These are phyloP conservation scores for Manihot esculenta DNA, from an alignment of 441 rosid species.

Conservation along the genomic window DNA sequence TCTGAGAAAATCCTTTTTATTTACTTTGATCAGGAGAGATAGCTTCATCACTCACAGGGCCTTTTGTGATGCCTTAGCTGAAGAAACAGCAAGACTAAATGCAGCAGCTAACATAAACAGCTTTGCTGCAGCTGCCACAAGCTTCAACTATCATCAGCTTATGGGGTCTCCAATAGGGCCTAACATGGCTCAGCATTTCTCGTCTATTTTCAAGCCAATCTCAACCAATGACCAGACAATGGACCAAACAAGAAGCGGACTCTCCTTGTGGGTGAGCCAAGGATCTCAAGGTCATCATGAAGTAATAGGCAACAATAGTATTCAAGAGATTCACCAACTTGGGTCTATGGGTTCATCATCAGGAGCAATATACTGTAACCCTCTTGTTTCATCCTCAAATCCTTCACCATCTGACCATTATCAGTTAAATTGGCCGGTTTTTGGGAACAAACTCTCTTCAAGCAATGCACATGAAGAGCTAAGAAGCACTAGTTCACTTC, in stretches of 20 bases:
- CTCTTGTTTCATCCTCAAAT: conserved; percentile 19
- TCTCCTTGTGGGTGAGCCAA: conserved; percentile 62
- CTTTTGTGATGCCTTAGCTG: conserved; percentile 92
- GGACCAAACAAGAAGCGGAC: conserved; percentile 45
- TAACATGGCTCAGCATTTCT: conserved; percentile 40
- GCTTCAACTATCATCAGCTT: conserved; percentile 42
- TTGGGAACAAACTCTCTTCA: conserved; percentile 42
- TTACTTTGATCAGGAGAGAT: conserved; percentile 57
- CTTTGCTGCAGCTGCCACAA: conserved; percentile 28
- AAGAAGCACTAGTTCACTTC: conserved; percentile 37
- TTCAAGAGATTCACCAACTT: conserved; percentile 40
- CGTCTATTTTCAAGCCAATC: conserved; percentile 60
- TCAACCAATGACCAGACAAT: conserved; percentile 24
- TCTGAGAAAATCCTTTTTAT: too few species aligned
- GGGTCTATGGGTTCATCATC: conserved; percentile 27
- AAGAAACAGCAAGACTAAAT: conserved; percentile 84
- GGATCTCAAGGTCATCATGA: conserved; percentile 34
- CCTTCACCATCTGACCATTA: not conserved
- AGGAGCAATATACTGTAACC: conserved; percentile 30
- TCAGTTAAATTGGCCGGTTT: conserved; percentile 50
- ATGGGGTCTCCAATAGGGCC: conserved; percentile 46
- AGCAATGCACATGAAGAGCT: conserved; percentile 27
- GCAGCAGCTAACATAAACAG: conserved; percentile 51
- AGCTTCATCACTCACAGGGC: conserved; percentile 96
- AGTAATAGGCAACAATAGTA: conserved; percentile 26